Base-by-base conservation (phyloP, 1,284 basidiomycete genomes). In the Pseudozyma tsukubaensis region DNA sequence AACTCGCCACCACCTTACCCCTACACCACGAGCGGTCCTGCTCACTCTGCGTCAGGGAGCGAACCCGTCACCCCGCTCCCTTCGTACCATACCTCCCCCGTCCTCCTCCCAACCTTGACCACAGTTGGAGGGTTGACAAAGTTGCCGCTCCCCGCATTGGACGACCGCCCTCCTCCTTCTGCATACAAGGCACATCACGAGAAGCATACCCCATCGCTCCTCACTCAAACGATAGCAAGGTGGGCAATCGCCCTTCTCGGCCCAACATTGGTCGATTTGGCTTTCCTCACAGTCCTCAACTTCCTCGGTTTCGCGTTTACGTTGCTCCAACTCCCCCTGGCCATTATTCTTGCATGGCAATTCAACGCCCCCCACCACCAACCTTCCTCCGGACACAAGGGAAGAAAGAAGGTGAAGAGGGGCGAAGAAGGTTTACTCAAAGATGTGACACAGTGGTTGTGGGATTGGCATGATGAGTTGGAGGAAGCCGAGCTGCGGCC, bases 391-490 rank as follows among this genome's bases (percentile, higher is more conserved):
- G 29, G 24, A 42, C 40, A 40, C 21, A 35, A 32, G 39, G 5
- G 34, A 43, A 36, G 11, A 16, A 29, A 39, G 12, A 32, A 35
- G 43, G 34, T n/a, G 37, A 29, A 18, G 24, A 29, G 24, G 6
- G 24, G 24, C 24, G 51, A 40, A 9, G 19, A 34, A 35, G 34
- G 13, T 16, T 58, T 35, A 40, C 16, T 61, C 10, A 29, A 35
- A 24, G 13, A 12, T 0, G 12, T 59, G 9, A 68, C 65, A 0
- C 58, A 60, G 36, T 1, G 47, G 8, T 47, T 58, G 48, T 76
- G 72, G 72, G 58, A 76, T 35, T 19, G 47, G 7, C 72, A 76
- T 42, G 68, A 72, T 37, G 45, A 44, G 12, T 21, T 76, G 16
- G 68, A 76, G 19, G 50, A 64, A 16, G 56, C 58, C 0, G 72